Evolutionary conservation across 495 filamentous ascomycete genomes (phyloP), one percentile per base, ranked within the genome.

Genomic region (Aspergillus hancockii): DNA sequence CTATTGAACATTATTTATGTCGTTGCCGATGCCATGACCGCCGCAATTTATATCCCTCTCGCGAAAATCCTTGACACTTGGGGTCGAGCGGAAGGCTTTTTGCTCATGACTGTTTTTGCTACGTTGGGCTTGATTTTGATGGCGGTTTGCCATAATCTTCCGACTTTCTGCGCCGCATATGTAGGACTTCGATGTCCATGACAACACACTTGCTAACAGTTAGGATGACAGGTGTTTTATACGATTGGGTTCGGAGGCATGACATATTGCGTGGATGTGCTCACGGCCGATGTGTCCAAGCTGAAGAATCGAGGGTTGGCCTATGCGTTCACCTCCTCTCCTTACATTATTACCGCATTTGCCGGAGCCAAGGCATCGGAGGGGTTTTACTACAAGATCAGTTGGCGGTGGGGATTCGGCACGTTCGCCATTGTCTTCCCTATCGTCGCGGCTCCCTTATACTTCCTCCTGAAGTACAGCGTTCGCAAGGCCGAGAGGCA

Each of bases 11-110:
- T 81, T 9, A 79, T 86, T 41, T 79, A 74, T 22, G 76, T 86
- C 38, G 76, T 87, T 4, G 71, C 80, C n/a, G 71, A 72, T 25
- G 75, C 67, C 6, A 67, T 76, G 52, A 55, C 71, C 0, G 67
- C 65, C 23, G 72, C 72, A 16, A 58, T 67, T 5, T 75, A 67
- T 45, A 70, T 90, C 30, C 80, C 87, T 3, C 69, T 88, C 18
- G 86, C 86, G 43, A 89, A 90, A 67, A 71, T 87, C 34, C 74
- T 90, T 59, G 86, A 91, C 62, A 71, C 86, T 32, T 90, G 80
- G 76, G 88, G 88, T 57, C 66, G 84, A 65, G 62, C 83, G 62
- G 70, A 82, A 56, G 76, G 77, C 46, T 89, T 87, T 60, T 74
- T 70, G 1, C 46, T 78, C 49, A 75, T 76, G 73, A 47, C 72